A percentile compares a stretch with the other conserved stretches of the same genome.
Conservation (phyloP, 1,284 basidiomycete species). For the Leccinum angustisporum region DNA sequence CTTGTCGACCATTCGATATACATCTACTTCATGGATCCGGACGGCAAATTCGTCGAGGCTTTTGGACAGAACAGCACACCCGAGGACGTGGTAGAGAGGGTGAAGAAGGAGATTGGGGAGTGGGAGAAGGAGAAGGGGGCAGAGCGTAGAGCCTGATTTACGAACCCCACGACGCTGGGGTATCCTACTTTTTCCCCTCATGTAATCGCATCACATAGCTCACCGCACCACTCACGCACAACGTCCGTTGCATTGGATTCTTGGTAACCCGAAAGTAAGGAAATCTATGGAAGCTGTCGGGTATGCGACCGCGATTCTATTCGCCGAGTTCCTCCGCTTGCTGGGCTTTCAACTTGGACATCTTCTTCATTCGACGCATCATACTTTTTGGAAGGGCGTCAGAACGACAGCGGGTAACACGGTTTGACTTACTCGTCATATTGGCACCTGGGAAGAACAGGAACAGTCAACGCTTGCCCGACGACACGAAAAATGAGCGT, state of each 20-base stretch:
- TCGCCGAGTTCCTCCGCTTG: constrained; percentile 52
- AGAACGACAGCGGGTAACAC: constrained; percentile 5
- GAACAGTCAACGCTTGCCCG: constrained; percentile 6
- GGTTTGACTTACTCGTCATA: constrained; percentile 79
- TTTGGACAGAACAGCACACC: constrained; percentile 85
- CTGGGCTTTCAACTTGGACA: constrained; percentile 70
- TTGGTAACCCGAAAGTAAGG: not conserved
- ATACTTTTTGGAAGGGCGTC: constrained; percentile 49
- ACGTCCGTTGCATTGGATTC: not conserved
- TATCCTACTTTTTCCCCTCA: constrained; percentile 6
- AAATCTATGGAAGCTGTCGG: constrained; percentile 15
- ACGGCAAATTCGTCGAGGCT: constrained; percentile 94
- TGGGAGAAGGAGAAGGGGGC: constrained; percentile 50
- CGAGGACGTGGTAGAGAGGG: constrained; percentile 67
- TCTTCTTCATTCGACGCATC: constrained; percentile 80
- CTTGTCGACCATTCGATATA: constrained; percentile 97
- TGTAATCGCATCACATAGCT: constrained; percentile 13
- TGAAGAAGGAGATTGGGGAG: constrained; percentile 55
- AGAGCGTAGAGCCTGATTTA: constrained; percentile 25
- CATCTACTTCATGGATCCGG: constrained; percentile 98
- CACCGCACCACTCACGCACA: constrained; percentile 20
- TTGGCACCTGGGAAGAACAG: constrained; percentile 62
- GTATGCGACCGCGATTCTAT: constrained; percentile 25
- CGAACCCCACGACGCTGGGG: not conserved
- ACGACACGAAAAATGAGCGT: not conserved